phyloP scores from a whole-genome alignment of 2,329 filamentous ascomycete species.

The Xylariaceae sp. region DNA sequence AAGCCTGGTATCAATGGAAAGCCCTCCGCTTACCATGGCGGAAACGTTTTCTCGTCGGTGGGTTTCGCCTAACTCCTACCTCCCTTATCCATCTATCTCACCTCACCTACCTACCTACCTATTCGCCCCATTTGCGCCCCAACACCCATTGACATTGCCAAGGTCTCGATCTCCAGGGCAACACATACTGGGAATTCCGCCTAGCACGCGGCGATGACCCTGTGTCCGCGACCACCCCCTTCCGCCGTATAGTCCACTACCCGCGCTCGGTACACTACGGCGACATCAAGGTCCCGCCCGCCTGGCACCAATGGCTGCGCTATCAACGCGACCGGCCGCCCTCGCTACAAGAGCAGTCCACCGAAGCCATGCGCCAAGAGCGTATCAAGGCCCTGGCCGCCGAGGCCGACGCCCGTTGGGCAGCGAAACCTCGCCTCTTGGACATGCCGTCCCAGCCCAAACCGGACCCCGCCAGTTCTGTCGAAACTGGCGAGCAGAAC shows the following conservation, averaged over 20 bases:
- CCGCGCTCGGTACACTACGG: constrained; percentile 49
- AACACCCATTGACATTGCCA: background rate
- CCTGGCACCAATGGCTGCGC: constrained; percentile 66
- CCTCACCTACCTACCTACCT: background rate
- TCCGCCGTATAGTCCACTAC: constrained; percentile 58
- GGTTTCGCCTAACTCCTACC: background rate
- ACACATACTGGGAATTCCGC: constrained; percentile 65
- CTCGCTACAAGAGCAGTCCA: constrained; percentile 49
- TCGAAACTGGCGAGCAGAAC: background rate
- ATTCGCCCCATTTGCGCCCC: background rate
- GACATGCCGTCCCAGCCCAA: constrained; percentile 26
- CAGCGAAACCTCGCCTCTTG: constrained; percentile 45
- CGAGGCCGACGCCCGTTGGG: constrained; percentile 59
- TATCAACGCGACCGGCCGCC: constrained; percentile 52
- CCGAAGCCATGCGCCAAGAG: constrained; percentile 48
- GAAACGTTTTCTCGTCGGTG: constrained; percentile 57
- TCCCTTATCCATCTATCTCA: too few relatives aligned
- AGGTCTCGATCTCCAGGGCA: constrained; percentile 61
- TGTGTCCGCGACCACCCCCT: constrained; percentile 27
- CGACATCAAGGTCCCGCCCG: constrained; percentile 52
- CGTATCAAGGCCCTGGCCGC: constrained; percentile 53
- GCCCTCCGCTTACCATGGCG: constrained; percentile 58
- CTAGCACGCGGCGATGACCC: constrained; percentile 38
- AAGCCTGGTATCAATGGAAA: constrained; percentile 58
- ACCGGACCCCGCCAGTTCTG: background rate